Evolutionary conservation across 176 grass and related monocot species (phyloP), one percentile per base, ranked within the genome.

Genomic region (Carex kokanica): DNA sequence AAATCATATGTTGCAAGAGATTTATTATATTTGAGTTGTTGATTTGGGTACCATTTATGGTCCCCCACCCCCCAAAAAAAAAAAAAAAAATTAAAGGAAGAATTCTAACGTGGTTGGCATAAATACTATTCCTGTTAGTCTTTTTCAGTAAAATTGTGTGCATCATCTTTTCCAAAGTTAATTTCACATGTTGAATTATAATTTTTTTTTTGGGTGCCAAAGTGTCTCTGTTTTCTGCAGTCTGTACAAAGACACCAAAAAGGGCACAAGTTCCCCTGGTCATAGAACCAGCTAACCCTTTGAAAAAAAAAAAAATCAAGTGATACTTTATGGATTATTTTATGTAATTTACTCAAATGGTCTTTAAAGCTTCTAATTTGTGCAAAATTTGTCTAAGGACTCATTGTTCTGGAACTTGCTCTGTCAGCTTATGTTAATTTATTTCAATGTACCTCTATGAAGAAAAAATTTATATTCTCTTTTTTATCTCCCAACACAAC

Each of bases 141-240:
- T 74, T 74, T 73, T 74, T 74, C 23, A 29, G 71, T 53, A 52
- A 41, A 74, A 74, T 29, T 47, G 53, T 74, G 45, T 74, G 71
- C 45, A 74, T 51, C 51, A 74, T 73, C 29, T 52, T 52, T 52
- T 14, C 21, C 21, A 52, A 74, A 18, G 43, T 74, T 24, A 5
- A 25, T 74, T 74, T 74, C 25, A 6, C 5, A 53, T 25, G n/a
- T 25, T 38, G 20, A 25, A 15, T 52, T 74, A 7, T 13, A 51
- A 52, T 23, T 12, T 27, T 2, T 51, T 15, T 10, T 14, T 18
- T 74, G 2, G n/a, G 11, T 51, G 43, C 11, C 45, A 52, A 74
- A 53, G 45, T 27, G 41, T 49, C 71, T 52, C 10, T 15, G 45
- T 74, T 74, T 74, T 74, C 17, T 49, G 21, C 43, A 25, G 14